Evolutionary conservation across 768 basidiomycete genomes (phyloP).

Genomic region (Serendipita vermifera): DNA sequence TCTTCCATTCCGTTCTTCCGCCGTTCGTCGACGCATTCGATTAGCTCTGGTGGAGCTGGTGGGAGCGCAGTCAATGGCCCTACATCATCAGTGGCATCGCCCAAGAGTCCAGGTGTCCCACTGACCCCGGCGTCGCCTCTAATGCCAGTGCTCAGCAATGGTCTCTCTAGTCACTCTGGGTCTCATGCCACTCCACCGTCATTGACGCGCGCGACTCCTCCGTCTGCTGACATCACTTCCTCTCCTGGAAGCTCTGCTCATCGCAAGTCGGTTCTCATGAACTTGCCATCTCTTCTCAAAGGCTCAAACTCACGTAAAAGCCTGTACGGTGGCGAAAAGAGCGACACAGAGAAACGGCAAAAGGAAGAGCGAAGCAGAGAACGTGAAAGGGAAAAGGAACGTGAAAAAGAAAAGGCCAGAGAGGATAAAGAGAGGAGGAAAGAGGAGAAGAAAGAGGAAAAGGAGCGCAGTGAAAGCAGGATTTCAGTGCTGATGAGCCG

Average conservation of each 20-base stretch:
- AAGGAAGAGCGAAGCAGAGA: constrained; percentile 45
- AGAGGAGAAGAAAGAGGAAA: constrained; percentile 56
- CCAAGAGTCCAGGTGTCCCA: constrained; percentile 16
- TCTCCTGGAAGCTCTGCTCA: constrained; percentile 35
- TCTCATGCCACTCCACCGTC: constrained; percentile 5
- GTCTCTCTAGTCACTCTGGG: not conserved
- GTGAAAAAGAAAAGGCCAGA: constrained; percentile 37
- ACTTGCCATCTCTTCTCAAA: constrained; percentile 71
- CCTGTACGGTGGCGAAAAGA: constrained; percentile 45
- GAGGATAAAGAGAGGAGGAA: constrained; percentile 30
- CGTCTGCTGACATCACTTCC: constrained; percentile 19
- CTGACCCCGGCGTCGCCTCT: constrained; percentile 38
- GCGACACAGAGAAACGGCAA: constrained; percentile 20
- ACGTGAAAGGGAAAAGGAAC: constrained; percentile 31
- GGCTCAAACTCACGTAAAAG: constrained; percentile 72
- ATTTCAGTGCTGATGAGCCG: constrained; percentile 80
- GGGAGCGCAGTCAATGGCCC: constrained; percentile 33
- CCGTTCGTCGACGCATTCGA: constrained; percentile 78
- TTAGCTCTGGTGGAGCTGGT: constrained; percentile 22
- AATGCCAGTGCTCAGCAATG: constrained; percentile 25
- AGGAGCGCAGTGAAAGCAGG: constrained; percentile 80
- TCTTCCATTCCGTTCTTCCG: constrained; percentile 92
- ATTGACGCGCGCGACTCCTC: constrained; percentile 9
- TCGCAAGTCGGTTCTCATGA: constrained; percentile 73
- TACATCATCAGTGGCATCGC: constrained; percentile 24